Base-by-base conservation (phyloP, 805 yeast genomes). In the Candida qinlingensis region DNA sequence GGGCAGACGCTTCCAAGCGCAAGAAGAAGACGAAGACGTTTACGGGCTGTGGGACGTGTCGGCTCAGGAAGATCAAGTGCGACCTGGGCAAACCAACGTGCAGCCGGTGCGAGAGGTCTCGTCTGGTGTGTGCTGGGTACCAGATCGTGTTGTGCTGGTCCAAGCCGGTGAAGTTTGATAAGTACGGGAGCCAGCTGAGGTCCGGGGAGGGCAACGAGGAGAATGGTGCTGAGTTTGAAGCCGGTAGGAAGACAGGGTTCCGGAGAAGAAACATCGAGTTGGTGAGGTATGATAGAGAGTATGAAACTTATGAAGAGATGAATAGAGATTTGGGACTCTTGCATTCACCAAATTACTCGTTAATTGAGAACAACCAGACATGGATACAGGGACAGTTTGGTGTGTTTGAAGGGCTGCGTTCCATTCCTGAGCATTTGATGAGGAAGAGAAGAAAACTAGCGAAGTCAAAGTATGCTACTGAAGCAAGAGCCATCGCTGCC, bases 1-100 rank as follows among this genome's bases (percentile, higher is more conserved):
- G 19, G 19, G 19, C 19, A 19, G 3, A 19, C 19, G 19, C 19
- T 19, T 19, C 19, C 19, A 19, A 19, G 19, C 19, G 19, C 19
- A 19, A 19, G 51, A 72, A 66, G 52, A 67, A 82, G 49, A 76
- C 79, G 7, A 90, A 89, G 61, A 82, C 94, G 0, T 89, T 87
- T 60, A 81, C 87, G 0, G 97, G 96, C 1, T 90, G 97, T 62
- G 87, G 87, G 72, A 87, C 96, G 0, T 89, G 97, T 59, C 74
- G 96, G 40, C 70, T 83, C 12, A 66, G 96, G 41, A 86, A 88
- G 64, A 83, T 89, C 42, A 81, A 86, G 49, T 90, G 97, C 65
- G 96, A 88, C 62, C 69, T 85, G 48, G 70, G 73, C 12, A 76
- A 74, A 54, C 97, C 97, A 0, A 62, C 68, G 11, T 90, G 97